Evolutionary conservation across 2,329 filamentous ascomycete species (phyloP).

Genomic region (Ophiosphaerella narmari): DNA sequence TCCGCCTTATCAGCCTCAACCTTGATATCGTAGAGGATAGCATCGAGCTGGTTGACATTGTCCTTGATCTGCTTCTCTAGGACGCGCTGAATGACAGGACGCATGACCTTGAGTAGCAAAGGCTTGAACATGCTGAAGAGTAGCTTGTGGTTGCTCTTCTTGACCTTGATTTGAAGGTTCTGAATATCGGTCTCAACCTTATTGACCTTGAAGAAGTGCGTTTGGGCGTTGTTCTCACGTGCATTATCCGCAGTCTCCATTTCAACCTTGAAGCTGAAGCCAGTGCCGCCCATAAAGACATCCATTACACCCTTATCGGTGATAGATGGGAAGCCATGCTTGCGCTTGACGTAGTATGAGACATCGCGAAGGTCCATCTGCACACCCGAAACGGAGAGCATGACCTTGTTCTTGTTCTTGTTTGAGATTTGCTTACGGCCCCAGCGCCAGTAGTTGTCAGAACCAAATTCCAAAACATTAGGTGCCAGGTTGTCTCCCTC

Average conservation of each 20-base stretch:
- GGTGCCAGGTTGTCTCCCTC: conserved; percentile 97
- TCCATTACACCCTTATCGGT: conserved; percentile 88
- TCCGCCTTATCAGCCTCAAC: conserved; percentile 77
- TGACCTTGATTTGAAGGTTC: conserved; percentile 83
- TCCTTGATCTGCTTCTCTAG: conserved; percentile 89
- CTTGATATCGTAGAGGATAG: conserved; percentile 75
- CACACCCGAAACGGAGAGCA: conserved; percentile 84
- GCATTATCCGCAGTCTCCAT: conserved; percentile 76
- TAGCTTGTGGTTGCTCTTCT: conserved; percentile 93
- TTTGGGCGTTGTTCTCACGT: conserved; percentile 60
- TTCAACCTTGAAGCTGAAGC: conserved; percentile 90
- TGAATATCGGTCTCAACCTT: conserved; percentile 83
- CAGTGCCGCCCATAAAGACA: conserved; percentile 82
- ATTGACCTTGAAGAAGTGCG: conserved; percentile 93
- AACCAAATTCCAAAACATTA: conserved; percentile 84
- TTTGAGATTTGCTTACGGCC: conserved; percentile 85
- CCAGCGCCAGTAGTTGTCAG: conserved; percentile 94
- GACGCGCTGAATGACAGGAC: conserved; percentile 82
- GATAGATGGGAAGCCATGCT: conserved; percentile 87
- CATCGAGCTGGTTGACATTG: conserved; percentile 75
- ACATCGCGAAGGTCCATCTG: conserved; percentile 84
- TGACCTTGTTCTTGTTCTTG: conserved; percentile 81
- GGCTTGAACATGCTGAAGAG: conserved; percentile 88
- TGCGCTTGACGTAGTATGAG: conserved; percentile 92
- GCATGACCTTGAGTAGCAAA: conserved; percentile 79